phyloP scores from a whole-genome alignment of 1,284 basidiomycete species.

The Ceratobasidium sp. region DNA sequence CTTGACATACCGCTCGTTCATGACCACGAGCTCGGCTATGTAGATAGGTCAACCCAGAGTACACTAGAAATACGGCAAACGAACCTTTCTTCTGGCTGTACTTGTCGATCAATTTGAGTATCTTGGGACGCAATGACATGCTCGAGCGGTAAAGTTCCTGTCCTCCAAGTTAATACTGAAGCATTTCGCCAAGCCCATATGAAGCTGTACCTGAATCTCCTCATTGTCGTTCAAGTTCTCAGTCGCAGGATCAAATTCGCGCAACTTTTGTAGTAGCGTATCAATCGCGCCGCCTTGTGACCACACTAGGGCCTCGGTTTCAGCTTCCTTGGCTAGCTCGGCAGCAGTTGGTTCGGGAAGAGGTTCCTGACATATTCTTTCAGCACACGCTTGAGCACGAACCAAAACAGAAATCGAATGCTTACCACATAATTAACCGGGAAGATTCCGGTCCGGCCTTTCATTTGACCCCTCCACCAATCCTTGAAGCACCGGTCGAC shows the following conservation, averaged over 20 bases:
- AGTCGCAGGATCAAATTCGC: slow-evolving; percentile 74
- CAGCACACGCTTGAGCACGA: not conserved
- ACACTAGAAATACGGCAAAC: slow-evolving; percentile 32
- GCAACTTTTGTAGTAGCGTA: slow-evolving; percentile 80
- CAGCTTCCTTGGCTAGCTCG: slow-evolving; percentile 84
- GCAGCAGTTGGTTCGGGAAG: slow-evolving; percentile 84
- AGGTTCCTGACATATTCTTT: slow-evolving; percentile 65
- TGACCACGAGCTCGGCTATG: slow-evolving; percentile 81
- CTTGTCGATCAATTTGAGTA: slow-evolving; percentile 95
- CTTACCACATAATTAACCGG: slow-evolving; percentile 95
- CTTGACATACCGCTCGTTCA: slow-evolving; percentile 89
- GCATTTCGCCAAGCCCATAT: not conserved
- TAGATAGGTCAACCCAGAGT: not conserved
- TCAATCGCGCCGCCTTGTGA: slow-evolving; percentile 88
- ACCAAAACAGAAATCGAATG: slow-evolving; percentile 42
- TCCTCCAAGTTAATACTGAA: not conserved
- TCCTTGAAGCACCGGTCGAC: slow-evolving; percentile 95
- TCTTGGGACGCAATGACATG: slow-evolving; percentile 90
- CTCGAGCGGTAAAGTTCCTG: slow-evolving; percentile 90
- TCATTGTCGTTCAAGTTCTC: slow-evolving; percentile 94
- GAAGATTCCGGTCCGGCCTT: slow-evolving; percentile 95
- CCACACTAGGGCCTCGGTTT: slow-evolving; percentile 89
- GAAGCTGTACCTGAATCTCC: slow-evolving; percentile 77
- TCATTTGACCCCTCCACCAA: slow-evolving; percentile 97
- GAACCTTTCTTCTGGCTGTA: slow-evolving; percentile 92